Evolutionary conservation across 352 stramenopile species (phyloP), one percentile per base, ranked within the genome.

Genomic region (Pythium apleroticum): DNA sequence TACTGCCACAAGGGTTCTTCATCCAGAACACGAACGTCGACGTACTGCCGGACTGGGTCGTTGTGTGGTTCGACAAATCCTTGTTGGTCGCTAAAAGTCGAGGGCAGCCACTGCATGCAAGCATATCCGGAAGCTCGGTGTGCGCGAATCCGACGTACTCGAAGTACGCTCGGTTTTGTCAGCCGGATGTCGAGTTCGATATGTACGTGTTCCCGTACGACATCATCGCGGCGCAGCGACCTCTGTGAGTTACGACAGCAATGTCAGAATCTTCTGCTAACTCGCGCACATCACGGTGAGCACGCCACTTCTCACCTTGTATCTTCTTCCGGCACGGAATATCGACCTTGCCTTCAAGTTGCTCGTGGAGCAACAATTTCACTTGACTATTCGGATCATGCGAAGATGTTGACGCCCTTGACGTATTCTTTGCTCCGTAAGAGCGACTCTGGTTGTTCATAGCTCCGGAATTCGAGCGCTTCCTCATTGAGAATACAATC

Each of bases 101-200:
- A n/a, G n/a, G n/a, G n/a, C n/a, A n/a, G n/a, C n/a, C n/a, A n/a
- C n/a, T n/a, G n/a, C n/a, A n/a, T n/a, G n/a, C n/a, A n/a, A n/a
- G n/a, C n/a, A n/a, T n/a, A n/a, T n/a, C n/a, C n/a, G n/a, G n/a
- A n/a, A n/a, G n/a, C n/a, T n/a, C n/a, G n/a, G 30, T 43, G 35
- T 43, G 54, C 49, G 7, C 30, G 54, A 25, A 31, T 11, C 27
- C 56, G 14, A 17, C 35, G 0, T 50, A 55, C 43, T 8, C 45
- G 37, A 46, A 45, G 25, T 53, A 43, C 41, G 17, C 56, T 14
- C 37, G 43, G 24, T 54, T 63, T 45, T 63, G 56, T 19, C 24
- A 22, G n/a, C 27, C 56, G 3, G 43, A 45, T n/a, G 8, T 14
- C 4, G 43, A 12, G 9, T 63, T 55, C 22, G 56, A 55, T 19